Evolutionary conservation across 1,284 basidiomycete genomes (phyloP), one percentile per base, ranked within the genome.

Genomic region (Erythrobasidium hasegawianum): DNA sequence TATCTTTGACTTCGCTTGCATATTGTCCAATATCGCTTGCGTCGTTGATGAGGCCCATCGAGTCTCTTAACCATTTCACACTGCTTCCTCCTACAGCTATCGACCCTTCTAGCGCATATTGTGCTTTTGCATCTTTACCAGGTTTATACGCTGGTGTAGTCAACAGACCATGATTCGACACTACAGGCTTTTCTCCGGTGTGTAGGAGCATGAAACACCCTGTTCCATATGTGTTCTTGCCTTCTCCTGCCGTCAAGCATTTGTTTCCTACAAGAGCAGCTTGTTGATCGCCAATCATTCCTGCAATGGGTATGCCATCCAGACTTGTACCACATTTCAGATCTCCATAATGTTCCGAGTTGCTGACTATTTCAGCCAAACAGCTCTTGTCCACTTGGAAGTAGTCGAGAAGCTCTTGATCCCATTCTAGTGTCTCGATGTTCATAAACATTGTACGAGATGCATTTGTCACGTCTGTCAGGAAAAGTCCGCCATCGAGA

Each of bases 251-350:
- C 55, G 40, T 49, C 61, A 97, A 77, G 74, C 93, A 97, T 78
- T 97, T 97, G 81, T 98, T 97, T 0, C 96, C 95, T 57, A 97
- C 86, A 22, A 98, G 81, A 10, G 95, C 95, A 16, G 89, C 94
- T 78, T 97, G 95, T 80, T 98, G 95, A 77, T 98, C 95, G 29
- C 95, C 95, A 7, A 47, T 47, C 43, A 47, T 47, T 5, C 62
- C 62, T 24, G 87, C 92, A 61, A 98, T 90, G 33, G 87, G 87
- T 18, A 93, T 82, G 50, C 88, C 91, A 69, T 84, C 81, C 67
- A 97, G 81, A 0, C 86, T 75, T 1, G 16, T 43, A 16, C 45
- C 59, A 38, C 40, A 54, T 16, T 58, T 79, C 57, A 97, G 82
- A 41, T 84, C 80, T 49, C 94, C 95, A 78, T 96, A 97, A 1